Evolutionary conservation across 768 basidiomycete species (phyloP).

Genomic region (Boletus edulis): DNA sequence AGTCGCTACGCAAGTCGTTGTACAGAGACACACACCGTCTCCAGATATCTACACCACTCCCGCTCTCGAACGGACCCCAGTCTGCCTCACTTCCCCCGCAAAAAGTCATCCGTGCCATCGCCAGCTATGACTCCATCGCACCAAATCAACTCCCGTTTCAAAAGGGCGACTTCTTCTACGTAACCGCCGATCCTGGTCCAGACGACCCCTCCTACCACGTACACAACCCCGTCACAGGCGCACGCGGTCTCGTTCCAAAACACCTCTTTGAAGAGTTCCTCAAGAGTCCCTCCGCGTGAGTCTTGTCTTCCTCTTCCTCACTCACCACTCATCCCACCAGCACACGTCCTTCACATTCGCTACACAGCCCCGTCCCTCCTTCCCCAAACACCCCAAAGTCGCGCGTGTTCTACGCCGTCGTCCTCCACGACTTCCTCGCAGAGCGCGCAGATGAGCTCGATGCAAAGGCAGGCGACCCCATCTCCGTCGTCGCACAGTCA

Average conservation of each 20-base stretch:
- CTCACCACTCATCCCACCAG: slow-evolving; percentile 23
- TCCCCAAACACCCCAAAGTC: slow-evolving; percentile 38
- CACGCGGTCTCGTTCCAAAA: slow-evolving; percentile 88
- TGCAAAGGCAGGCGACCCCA: slow-evolving; percentile 88
- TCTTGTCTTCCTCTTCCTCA: background rate
- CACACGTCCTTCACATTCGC: slow-evolving; percentile 40
- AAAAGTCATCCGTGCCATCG: slow-evolving; percentile 89
- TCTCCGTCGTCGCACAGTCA: slow-evolving; percentile 98
- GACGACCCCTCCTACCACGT: slow-evolving; percentile 83
- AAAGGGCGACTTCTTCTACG: slow-evolving; percentile 98
- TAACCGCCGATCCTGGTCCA: slow-evolving; percentile 67
- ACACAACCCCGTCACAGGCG: slow-evolving; percentile 88
- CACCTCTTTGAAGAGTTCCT: slow-evolving; percentile 88
- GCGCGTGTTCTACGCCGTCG: slow-evolving; percentile 89
- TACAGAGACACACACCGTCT: slow-evolving; percentile 56
- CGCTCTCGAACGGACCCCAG: slow-evolving; percentile 56
- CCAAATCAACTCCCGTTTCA: slow-evolving; percentile 88
- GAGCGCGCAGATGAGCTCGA: slow-evolving; percentile 96
- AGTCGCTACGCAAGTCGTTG: slow-evolving; percentile 79
- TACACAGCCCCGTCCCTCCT: slow-evolving; percentile 25
- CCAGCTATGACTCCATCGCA: slow-evolving; percentile 59
- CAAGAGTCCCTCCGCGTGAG: slow-evolving; percentile 57
- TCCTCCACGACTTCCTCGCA: slow-evolving; percentile 93
- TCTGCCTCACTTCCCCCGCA: slow-evolving; percentile 80
- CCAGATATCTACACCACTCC: slow-evolving; percentile 69